Percentiles rank a stretch among this genome's conserved stretches.
Conservation (phyloP, 106 monocot genomes). For the Allium sativum region DNA sequence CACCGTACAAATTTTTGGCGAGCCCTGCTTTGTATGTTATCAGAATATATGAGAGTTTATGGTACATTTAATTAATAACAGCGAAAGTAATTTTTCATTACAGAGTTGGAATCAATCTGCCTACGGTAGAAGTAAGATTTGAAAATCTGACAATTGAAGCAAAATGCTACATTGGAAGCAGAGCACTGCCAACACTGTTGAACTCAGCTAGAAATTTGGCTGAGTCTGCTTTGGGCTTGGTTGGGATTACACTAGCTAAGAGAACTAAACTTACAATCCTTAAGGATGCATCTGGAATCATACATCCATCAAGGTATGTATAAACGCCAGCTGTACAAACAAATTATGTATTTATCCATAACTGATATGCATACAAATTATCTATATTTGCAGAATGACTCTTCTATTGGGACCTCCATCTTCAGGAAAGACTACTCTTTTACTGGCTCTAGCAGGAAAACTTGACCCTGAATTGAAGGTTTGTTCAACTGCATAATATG, state of each 20-base stretch:
- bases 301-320: constrained; percentile 47
- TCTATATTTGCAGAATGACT: constrained; percentile 50
- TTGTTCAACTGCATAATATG: not conserved
- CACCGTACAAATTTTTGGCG: too few species aligned
- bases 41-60: not conserved
- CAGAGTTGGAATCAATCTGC: constrained; percentile 71
- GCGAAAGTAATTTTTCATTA: not conserved
- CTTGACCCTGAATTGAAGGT: constrained; percentile 62
- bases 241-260: constrained; percentile 31
- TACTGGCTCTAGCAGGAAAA: constrained; percentile 73
- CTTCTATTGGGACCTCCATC: constrained; percentile 76
- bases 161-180: constrained; percentile 46
- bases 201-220: constrained; percentile 43
- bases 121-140: constrained; percentile 72
- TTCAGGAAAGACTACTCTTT: constrained; percentile 84
- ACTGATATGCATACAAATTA: not conserved
- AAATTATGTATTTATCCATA: not conserved
- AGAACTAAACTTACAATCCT: constrained; percentile 50
- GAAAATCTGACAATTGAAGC: constrained; percentile 46
- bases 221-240: constrained; percentile 32
- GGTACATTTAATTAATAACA: too few species aligned
- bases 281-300: constrained; percentile 41
- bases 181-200: constrained; percentile 52
- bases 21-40: not conserved
- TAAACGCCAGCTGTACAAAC: not conserved